Base-by-base conservation (phyloP, 1,284 basidiomycete genomes). In the Cutaneotrichosporon curvatum region DNA sequence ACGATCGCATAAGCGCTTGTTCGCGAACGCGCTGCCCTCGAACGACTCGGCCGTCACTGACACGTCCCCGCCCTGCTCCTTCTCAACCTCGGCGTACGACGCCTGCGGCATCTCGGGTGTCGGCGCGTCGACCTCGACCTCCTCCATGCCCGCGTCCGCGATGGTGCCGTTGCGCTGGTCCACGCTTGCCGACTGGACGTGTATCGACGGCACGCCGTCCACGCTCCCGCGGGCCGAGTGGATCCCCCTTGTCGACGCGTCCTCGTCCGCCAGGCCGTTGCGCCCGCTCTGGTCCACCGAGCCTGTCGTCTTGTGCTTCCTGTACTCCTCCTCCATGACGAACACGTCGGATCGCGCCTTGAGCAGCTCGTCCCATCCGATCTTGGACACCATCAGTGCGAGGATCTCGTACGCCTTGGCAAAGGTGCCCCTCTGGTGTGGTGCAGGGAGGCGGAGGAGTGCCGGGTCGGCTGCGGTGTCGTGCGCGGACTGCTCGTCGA, bases 321-420 rank as follows among this genome's bases (percentile, higher is more conserved):
- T 78, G 68, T 98, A 99, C 70, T 99, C 94, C 68, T 98, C 94
- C 70, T 98, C 94, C 94, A 98, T 99, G 32, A 99, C 95, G 71
- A 99, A 98, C 10, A 99, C 94, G 39, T 78, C 75, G 68, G 87
- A 91, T 76, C 94, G 83, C 23, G 86, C 87, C 74, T 90, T 90
- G 48, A 98, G 78, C 14, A 98, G 78, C 74, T 98, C 95, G 71
- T 99, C 95, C 95, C 94, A 99, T 0, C 94, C 95, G 56, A 99
- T 90, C 59, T 89, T 82, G 4, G 84, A 83, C 23, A 95, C 91
- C 16, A 98, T 81, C 1, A 84, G 80, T 6, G 94, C 87, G 15
- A 98, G 79, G 15, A 98, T 80, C 3, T 83, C 78, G 64, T 98
- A 98, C 0, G 95, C 95, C 47, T 90, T 82, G 4, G 91, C 84